Evolutionary conservation across 2,329 filamentous ascomycete genomes (phyloP), one percentile per base, ranked within the genome.

Genomic region (Nemania sp.): DNA sequence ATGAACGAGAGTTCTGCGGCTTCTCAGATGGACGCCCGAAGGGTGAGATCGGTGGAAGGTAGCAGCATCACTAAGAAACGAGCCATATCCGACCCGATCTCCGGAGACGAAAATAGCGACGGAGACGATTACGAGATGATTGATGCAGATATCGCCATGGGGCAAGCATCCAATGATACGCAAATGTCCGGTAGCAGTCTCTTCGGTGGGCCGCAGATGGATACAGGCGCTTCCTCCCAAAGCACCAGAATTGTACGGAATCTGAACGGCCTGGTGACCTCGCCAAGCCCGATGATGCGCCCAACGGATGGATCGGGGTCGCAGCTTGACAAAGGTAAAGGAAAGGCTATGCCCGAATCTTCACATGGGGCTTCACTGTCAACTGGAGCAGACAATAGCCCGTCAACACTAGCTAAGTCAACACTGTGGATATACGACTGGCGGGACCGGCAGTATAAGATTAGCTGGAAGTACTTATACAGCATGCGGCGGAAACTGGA

Each of bases 391-490:
- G 59, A 57, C 43, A 18, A 63, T 41, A 63, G 52, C 47, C 69
- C 29, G 49, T 71, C 71, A 65, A 74, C 58, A 22, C 70, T 84
- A 43, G 75, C 82, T 2, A 83, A 80, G 26, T 85, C 86, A 0
- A 80, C 81, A 7, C 80, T 85, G 43, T 89, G 83, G 82, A 79
- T 77, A 68, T 89, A 84, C 82, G 87, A 85, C 72, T 76, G 76
- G 20, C 79, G 73, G 70, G 83, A 75, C 75, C 85, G 77, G 76
- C 79, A 79, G 53, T 86, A 90, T 66, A 91, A 89, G 74, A 83
- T 98, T 55, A 97, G 97, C 79, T 99, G 95, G 94, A 92, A 94
- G 61, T 93, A 96, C 77, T 84, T 99, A 0, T 99, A 97, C 81
- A 93, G 93, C 72, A 93, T 97, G 83, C 90, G 96, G 68, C 88